Conservation (phyloP, 257 asterid genomes). For the Striga asiatica region DNA sequence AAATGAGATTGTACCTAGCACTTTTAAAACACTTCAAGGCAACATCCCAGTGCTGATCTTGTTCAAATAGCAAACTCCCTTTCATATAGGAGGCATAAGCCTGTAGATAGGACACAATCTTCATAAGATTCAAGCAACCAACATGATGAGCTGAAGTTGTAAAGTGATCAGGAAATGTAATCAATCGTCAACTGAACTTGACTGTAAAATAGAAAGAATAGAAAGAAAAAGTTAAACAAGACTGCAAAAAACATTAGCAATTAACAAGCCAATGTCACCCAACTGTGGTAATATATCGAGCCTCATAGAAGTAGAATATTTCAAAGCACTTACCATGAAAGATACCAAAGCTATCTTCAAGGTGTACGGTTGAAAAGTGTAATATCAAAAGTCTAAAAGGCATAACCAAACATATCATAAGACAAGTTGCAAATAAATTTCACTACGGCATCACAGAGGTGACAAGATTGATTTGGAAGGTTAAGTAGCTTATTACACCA, state of each 20-base stretch:
- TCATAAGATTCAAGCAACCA: neutral
- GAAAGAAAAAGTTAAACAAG: neutral
- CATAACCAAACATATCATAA: neutral
- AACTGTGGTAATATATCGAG: neutral
- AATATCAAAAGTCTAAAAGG: neutral
- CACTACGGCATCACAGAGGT: neutral
- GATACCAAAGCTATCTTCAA: neutral
- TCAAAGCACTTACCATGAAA: neutral
- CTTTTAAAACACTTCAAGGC: slow-evolving; percentile 85
- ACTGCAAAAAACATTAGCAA: neutral
- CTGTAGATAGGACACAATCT: slow-evolving; percentile 29
- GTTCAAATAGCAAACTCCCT: slow-evolving; percentile 82
- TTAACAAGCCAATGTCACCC: neutral
- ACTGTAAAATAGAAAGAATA: too few relatives aligned
- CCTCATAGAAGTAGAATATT: neutral
- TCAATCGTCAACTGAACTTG: neutral
- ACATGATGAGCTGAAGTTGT: neutral
- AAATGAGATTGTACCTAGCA: slow-evolving; percentile 51
- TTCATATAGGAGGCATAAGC: slow-evolving; percentile 96
- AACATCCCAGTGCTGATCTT: slow-evolving; percentile 89
- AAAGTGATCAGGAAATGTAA: neutral
- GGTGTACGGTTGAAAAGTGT: neutral
- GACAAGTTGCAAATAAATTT: neutral
- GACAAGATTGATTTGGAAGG: neutral
- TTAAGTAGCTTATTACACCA: neutral